A percentile compares a stretch with the other conserved stretches of the same genome.
Conservation (phyloP, 768 basidiomycete species). For the Phylloporus sp. region DNA sequence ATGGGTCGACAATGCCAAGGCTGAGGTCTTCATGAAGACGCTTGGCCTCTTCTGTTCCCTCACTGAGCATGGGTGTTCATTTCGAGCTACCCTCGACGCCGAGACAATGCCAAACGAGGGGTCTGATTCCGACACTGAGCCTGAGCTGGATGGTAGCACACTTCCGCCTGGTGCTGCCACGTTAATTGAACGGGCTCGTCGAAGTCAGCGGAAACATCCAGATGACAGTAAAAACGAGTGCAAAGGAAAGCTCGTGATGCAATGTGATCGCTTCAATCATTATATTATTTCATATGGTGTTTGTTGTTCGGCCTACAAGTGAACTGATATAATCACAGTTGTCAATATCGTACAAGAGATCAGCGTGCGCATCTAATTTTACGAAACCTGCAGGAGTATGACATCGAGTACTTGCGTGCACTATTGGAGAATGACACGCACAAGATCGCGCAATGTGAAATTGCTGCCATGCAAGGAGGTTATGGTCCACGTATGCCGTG, state of each 20-base stretch:
- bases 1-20: background rate
- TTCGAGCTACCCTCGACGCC: background rate
- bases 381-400: constrained; percentile 4
- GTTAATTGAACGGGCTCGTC: background rate
- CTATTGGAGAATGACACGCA: background rate
- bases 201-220: background rate
- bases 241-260: background rate
- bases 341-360: background rate
- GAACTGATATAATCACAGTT: background rate
- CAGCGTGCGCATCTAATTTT: background rate
- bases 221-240: background rate
- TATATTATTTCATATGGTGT: background rate
- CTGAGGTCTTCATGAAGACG: constrained; percentile 5
- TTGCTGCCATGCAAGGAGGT: background rate
- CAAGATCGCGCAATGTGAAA: background rate
- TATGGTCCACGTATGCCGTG: background rate
- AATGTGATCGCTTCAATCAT: background rate
- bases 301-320: background rate
- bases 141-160: background rate
- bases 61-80: background rate
- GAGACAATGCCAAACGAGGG: background rate
- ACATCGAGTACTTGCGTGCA: background rate
- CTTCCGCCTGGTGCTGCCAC: background rate
- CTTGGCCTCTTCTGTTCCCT: constrained; percentile 2
- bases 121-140: background rate